phyloP scores from a whole-genome alignment of 257 asterid genomes.

The Scutellaria galericulata region DNA sequence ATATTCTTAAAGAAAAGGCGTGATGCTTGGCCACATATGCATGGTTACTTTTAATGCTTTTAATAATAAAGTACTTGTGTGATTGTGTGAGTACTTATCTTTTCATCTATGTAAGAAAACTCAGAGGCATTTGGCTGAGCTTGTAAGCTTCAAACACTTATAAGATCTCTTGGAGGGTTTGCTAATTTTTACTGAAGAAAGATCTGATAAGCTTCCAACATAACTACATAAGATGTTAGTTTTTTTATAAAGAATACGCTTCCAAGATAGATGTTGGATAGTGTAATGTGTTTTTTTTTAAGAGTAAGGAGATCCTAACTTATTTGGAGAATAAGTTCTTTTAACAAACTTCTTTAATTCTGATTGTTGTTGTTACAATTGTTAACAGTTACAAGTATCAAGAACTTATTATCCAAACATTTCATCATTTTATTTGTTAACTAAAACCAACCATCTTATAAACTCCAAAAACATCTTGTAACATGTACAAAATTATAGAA shows the following conservation, averaged over 20 bases:
- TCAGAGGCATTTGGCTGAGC: background rate
- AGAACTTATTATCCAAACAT: no score
- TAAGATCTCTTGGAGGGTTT: background rate
- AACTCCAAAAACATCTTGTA: background rate
- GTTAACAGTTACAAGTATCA: no score
- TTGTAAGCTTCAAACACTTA: background rate
- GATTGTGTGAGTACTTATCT: background rate
- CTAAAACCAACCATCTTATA: background rate
- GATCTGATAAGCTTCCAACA: background rate
- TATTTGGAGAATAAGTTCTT: background rate
- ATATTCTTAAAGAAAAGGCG: background rate
- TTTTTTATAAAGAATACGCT: no score
- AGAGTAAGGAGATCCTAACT: background rate
- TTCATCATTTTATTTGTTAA: no score
- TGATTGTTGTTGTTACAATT: no score
- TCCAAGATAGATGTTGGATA: no score
- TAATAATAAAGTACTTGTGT: background rate
- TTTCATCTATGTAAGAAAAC: background rate
- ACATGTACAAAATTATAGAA: no score
- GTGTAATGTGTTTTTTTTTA: no score
- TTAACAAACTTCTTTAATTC: no score
- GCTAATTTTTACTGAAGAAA: background rate
- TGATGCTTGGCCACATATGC: conserved; percentile 19
- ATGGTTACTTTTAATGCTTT: conserved; percentile 4
- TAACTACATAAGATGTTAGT: background rate